Evolutionary conservation across 2,329 filamentous ascomycete species (phyloP).

Genomic region (Grosmannia clavigera): DNA sequence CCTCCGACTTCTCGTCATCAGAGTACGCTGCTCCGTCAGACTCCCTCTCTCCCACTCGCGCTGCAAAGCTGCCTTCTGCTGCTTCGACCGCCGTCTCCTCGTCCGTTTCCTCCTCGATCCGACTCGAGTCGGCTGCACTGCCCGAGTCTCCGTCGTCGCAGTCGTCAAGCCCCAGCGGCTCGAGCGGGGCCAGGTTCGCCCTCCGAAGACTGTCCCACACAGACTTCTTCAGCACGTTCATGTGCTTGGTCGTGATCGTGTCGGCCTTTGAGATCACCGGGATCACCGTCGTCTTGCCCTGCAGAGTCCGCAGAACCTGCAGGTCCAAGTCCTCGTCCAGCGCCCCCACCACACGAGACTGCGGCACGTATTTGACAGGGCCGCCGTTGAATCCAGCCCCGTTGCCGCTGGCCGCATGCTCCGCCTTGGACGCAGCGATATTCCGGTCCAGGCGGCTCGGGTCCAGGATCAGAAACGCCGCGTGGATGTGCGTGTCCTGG

Average conservation of each 20-base stretch:
- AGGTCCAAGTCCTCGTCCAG: constrained; percentile 84
- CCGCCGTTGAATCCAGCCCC: constrained; percentile 35
- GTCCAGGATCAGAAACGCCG: constrained; percentile 84
- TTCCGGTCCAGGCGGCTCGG: constrained; percentile 76
- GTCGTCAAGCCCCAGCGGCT: constrained; percentile 72
- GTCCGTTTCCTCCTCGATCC: constrained; percentile 46
- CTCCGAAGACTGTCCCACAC: constrained; percentile 83
- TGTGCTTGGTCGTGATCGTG: constrained; percentile 89
- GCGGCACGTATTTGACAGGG: constrained; percentile 33
- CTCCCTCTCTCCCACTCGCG: constrained; percentile 5
- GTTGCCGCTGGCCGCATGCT: constrained; percentile 16
- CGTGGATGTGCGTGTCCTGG: constrained; percentile 95
- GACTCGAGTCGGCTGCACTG: constrained; percentile 35
- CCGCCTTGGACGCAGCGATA: constrained; percentile 52
- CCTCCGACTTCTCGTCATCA: constrained; percentile 12
- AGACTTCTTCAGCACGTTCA: constrained; percentile 79
- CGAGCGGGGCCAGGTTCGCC: constrained; percentile 76
- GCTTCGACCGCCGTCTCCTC: constrained; percentile 14
- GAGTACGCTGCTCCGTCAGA: constrained; percentile 18
- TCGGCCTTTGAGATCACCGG: constrained; percentile 95
- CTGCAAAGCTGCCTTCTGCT: constrained; percentile 5
- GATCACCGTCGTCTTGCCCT: constrained; percentile 90
- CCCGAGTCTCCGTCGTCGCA: constrained; percentile 37
- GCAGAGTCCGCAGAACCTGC: constrained; percentile 74
- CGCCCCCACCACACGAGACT: constrained; percentile 44